A percentile compares a stretch with the other conserved stretches of the same genome.
Evolutionary conservation across 192 early-diverging fungal species (phyloP).

Genomic region (Coemansia sp.): DNA sequence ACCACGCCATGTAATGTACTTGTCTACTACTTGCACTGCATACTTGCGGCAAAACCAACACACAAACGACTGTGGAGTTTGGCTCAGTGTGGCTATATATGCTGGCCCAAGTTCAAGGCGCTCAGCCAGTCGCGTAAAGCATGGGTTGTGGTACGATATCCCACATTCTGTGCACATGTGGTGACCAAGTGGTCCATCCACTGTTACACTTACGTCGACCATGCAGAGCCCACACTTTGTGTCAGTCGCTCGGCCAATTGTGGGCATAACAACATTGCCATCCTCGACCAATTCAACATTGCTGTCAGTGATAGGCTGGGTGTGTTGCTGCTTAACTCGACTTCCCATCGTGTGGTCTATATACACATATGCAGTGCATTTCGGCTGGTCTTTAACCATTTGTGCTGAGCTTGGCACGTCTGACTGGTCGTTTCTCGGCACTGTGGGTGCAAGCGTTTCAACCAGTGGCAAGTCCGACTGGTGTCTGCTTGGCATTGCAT

Average conservation of each 20-base stretch:
- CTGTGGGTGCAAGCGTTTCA: too few species aligned
- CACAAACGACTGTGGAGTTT: conserved; percentile 6
- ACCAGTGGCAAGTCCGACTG: too few species aligned
- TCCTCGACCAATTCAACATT: background rate
- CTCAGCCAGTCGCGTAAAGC: conserved; percentile 9
- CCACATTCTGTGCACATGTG: conserved; percentile 10
- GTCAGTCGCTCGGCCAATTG: background rate
- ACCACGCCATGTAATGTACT: conserved; percentile 24
- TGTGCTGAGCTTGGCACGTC: too few species aligned
- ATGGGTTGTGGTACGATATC: conserved; percentile 13
- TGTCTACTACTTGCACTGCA: background rate
- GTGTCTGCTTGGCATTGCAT: too few species aligned
- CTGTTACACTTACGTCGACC: background rate
- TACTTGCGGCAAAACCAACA: conserved; percentile 22
- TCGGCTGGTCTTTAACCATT: background rate
- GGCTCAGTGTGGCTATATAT: background rate
- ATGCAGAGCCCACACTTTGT: conserved; percentile 8
- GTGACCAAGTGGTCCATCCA: background rate
- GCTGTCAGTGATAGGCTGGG: background rate
- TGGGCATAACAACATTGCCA: too few species aligned
- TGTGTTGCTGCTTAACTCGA: background rate
- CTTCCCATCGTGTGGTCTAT: conserved; percentile 20
- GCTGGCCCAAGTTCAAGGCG: background rate
- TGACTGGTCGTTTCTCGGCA: too few species aligned
- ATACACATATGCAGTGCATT: background rate